Conservation (phyloP, 306 rosid species). For the Gillenia trifoliata region DNA sequence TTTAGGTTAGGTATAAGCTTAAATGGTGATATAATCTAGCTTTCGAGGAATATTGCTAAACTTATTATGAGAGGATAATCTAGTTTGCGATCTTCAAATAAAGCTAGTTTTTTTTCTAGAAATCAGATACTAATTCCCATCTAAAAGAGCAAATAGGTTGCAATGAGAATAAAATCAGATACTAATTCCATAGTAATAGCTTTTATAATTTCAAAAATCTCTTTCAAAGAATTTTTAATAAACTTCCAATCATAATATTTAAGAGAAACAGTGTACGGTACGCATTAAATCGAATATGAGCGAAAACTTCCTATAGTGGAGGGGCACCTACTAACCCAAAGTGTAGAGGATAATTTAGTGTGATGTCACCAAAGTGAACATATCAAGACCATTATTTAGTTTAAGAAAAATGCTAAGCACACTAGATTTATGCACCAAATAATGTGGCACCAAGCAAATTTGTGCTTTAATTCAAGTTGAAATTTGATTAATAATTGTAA, state of each 20-base stretch:
- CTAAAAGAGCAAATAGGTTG: conserved; percentile 7
- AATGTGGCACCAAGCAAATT: no score
- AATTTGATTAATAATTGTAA: no score
- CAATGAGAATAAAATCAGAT: conserved; percentile 6
- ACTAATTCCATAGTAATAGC: background rate
- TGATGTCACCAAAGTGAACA: background rate
- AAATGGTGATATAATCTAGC: conserved; percentile 12
- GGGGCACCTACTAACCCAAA: background rate
- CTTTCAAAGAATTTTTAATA: background rate
- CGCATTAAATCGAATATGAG: conserved; percentile 6
- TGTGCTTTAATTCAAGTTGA: no score
- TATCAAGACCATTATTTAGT: background rate
- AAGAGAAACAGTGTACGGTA: conserved; percentile 4
- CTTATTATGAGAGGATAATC: conserved; percentile 10
- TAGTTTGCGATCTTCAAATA: background rate
- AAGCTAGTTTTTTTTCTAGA: background rate
- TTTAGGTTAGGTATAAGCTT: conserved; percentile 7
- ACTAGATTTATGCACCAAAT: no score
- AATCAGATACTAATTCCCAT: conserved; percentile 24
- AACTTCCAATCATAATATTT: background rate
- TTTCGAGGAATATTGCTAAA: conserved; percentile 12
- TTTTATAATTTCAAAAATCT: background rate
- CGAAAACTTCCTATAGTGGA: background rate
- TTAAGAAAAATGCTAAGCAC: no score
- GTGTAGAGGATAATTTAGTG: background rate